These are phyloP conservation scores for Blastobotrys apis DNA, from an alignment of 1,139 yeast genomes.

Conservation along the genomic window DNA sequence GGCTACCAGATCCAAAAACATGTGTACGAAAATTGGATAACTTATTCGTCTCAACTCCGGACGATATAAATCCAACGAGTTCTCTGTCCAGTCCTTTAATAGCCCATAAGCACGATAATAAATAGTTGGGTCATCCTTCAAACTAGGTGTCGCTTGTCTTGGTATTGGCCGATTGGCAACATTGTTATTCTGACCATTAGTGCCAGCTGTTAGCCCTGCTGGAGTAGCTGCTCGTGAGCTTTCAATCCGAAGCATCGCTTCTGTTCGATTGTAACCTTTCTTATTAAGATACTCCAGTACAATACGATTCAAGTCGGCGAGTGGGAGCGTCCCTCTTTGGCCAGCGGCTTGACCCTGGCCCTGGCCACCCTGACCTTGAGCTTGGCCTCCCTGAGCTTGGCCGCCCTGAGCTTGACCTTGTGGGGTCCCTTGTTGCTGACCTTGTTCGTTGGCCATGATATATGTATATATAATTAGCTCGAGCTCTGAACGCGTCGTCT, in stretches of 20 bases:
- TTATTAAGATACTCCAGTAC: conserved; percentile 89
- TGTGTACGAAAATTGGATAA: conserved; percentile 87
- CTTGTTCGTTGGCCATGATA: conserved; percentile 7
- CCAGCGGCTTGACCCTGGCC: conserved; percentile 16
- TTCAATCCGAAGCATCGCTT: conserved; percentile 88
- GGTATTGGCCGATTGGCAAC: conserved; percentile 15
- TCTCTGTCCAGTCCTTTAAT: conserved; percentile 84
- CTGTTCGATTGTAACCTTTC: conserved; percentile 91
- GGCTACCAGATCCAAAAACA: conserved; percentile 71
- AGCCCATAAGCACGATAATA: conserved; percentile 75
- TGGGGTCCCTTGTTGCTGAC: background rate
- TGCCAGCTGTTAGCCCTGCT: conserved; percentile 26
- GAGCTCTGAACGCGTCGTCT: too few relatives aligned
- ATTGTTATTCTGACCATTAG: conserved; percentile 16
- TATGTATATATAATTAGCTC: too few relatives aligned
- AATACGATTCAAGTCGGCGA: conserved; percentile 73
- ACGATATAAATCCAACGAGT: conserved; percentile 85
- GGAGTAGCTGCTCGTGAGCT: conserved; percentile 68
- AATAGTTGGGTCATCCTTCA: conserved; percentile 47
- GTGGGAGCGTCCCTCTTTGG: conserved; percentile 18
- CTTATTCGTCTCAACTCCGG: conserved; percentile 80
- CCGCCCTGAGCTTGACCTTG: conserved; percentile 13
- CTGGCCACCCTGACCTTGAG: conserved; percentile 17
- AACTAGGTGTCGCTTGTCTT: background rate
- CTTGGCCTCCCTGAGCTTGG: conserved; percentile 18